These are phyloP conservation scores for Mucor irregularis DNA, from an alignment of 371 early-diverging fungal genomes.

Conservation along the genomic window DNA sequence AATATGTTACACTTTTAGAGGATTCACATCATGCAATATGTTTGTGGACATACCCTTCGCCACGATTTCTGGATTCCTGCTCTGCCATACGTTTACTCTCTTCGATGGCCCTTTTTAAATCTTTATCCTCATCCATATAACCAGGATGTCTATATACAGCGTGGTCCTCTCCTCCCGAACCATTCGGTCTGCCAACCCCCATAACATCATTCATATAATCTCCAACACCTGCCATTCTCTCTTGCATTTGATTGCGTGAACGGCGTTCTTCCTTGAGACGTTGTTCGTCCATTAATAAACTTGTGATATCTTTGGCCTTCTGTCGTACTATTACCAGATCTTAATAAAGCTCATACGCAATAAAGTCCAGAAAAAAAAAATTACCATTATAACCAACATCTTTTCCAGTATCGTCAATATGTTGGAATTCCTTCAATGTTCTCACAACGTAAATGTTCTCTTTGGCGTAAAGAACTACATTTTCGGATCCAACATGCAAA, in stretches of 20 bases:
- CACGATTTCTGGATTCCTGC: conserved; percentile 48
- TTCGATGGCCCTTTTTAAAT: conserved; percentile 82
- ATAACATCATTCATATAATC: conserved; percentile 42
- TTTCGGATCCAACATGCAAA: conserved; percentile 82
- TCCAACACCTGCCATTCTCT: conserved; percentile 55
- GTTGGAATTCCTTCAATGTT: conserved; percentile 95
- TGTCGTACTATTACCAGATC: conserved; percentile 89
- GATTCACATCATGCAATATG: background rate
- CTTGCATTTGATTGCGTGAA: conserved; percentile 62
- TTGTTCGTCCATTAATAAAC: conserved; percentile 77
- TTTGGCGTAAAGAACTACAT: conserved; percentile 84
- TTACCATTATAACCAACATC: conserved; percentile 89
- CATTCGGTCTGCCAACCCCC: conserved; percentile 12
- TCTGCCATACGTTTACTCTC: conserved; percentile 77
- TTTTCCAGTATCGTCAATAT: conserved; percentile 87
- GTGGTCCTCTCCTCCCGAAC: conserved; percentile 25
- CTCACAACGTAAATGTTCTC: conserved; percentile 92
- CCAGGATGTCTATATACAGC: conserved; percentile 50
- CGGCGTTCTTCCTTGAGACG: conserved; percentile 78
- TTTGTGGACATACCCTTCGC: conserved; percentile 37
- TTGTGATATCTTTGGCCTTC: conserved; percentile 90
- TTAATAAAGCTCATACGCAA: conserved; percentile 61
- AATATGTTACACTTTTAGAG: background rate
- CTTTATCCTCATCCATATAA: conserved; percentile 73
- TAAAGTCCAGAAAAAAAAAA: background rate